A percentile compares a stretch with the other conserved stretches of the same genome.
phyloP scores from a whole-genome alignment of 1,284 basidiomycete species.

The Cystobasidium pallidum region DNA sequence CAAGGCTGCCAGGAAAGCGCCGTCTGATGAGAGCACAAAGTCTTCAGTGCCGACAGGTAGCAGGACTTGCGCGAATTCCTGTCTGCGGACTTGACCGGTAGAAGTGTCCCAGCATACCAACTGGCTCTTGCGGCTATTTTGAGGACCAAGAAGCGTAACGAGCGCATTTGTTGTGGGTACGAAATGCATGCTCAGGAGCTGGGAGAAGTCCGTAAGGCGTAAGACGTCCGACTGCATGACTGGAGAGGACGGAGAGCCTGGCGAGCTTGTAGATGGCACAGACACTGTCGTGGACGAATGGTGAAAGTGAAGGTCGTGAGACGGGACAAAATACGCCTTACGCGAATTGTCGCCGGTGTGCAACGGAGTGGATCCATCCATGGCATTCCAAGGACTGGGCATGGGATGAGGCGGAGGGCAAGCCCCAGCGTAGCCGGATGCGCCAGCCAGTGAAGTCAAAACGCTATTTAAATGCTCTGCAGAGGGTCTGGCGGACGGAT shows the following conservation, averaged over 20 bases:
- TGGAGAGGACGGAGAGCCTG: not conserved
- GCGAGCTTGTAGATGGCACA: not conserved
- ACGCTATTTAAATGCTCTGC: constrained; percentile 2
- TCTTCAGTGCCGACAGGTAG: constrained; percentile 7
- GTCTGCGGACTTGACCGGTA: constrained; percentile 4
- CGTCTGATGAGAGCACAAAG: not conserved
- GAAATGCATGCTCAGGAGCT: constrained; percentile 11
- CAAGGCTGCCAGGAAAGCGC: constrained; percentile 6
- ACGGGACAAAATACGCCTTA: not conserved
- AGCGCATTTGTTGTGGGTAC: constrained; percentile 5
- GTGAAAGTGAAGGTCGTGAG: not conserved
- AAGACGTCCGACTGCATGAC: not conserved
- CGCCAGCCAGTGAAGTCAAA: not conserved
- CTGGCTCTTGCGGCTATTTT: constrained; percentile 6
- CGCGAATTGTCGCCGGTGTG: not conserved
- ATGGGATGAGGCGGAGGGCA: not conserved
- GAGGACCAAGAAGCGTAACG: constrained; percentile 4
- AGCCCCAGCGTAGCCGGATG: not conserved
- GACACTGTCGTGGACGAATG: not conserved
- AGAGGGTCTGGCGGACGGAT: constrained; percentile 1
- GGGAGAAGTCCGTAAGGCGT: not conserved
- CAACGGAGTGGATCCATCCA: not conserved
- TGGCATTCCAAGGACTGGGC: not conserved
- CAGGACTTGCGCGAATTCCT: constrained; percentile 12
- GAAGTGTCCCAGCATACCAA: not conserved